A percentile compares a stretch with the other conserved stretches of the same genome.
Evolutionary conservation across 2,329 filamentous ascomycete species (phyloP).

Genomic region (Alternaria sp.): DNA sequence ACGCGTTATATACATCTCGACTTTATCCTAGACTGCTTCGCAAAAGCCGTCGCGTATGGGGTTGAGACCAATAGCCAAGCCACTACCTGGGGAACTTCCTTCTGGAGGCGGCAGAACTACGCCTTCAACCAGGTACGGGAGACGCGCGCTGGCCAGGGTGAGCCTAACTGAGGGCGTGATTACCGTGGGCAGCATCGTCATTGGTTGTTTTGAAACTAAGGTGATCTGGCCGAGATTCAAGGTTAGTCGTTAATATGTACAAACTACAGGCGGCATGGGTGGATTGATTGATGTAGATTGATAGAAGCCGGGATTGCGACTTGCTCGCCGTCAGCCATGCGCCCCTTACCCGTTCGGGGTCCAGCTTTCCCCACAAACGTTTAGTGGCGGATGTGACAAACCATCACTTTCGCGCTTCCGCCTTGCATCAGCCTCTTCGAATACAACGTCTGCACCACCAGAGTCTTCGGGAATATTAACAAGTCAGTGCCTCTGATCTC

Average conservation of each 20-base stretch:
- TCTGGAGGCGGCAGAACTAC: conserved; percentile 25
- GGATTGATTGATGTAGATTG: conserved; percentile 50
- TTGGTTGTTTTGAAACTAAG: conserved; percentile 31
- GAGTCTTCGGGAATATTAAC: conserved; percentile 32
- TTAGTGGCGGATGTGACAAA: conserved; percentile 21
- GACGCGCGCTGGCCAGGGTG: conserved; percentile 21
- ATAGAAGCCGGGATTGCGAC: conserved; percentile 40
- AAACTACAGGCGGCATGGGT: conserved; percentile 32
- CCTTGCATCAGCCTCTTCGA: conserved; percentile 23
- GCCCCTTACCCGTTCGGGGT: conserved; percentile 19
- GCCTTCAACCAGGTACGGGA: conserved; percentile 41
- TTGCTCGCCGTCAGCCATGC: conserved; percentile 32
- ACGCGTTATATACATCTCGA: conserved; percentile 41
- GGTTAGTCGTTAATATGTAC: conserved; percentile 40
- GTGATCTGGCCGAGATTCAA: conserved; percentile 35
- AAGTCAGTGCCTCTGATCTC: conserved; percentile 2
- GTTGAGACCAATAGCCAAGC: conserved; percentile 32
- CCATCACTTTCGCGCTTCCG: conserved; percentile 22
- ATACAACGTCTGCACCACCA: conserved; percentile 29
- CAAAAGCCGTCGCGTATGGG: conserved; percentile 21
- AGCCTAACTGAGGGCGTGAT: conserved; percentile 35
- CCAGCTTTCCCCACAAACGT: conserved; percentile 27
- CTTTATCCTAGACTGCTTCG: conserved; percentile 32
- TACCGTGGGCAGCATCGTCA: conserved; percentile 33
- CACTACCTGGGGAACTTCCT: conserved; percentile 28